Evolutionary conservation across 1,284 basidiomycete species (phyloP).

Genomic region (Golubevia pallescens): DNA sequence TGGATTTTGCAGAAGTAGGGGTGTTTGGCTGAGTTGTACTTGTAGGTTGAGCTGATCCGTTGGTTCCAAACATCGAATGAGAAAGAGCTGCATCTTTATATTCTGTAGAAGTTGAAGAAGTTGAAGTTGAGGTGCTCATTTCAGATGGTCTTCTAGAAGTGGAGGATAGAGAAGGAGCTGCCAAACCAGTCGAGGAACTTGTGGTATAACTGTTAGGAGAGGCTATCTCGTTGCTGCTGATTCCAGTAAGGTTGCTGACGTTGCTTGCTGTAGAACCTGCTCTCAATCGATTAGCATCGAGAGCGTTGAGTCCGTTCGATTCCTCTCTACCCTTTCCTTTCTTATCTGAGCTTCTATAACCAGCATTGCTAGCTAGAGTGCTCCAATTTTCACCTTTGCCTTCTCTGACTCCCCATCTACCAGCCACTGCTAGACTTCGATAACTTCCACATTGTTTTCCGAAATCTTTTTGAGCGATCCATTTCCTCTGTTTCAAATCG

Average conservation of each 20-base stretch:
- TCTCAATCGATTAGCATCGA: neutral
- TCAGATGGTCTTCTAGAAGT: neutral
- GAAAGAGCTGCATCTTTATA: neutral
- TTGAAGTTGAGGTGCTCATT: neutral
- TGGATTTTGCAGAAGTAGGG: neutral
- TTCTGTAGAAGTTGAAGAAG: neutral
- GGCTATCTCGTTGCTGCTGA: neutral
- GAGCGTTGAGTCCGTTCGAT: neutral
- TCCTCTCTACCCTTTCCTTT: neutral
- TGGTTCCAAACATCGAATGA: no score
- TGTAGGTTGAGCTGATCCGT: neutral
- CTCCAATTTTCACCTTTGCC: conserved; percentile 38
- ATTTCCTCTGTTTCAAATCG: conserved; percentile 27
- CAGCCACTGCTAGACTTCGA: conserved; percentile 35
- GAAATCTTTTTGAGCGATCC: conserved; percentile 34
- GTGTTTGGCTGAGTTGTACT: neutral
- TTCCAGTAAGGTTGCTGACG: neutral
- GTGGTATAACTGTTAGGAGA: neutral
- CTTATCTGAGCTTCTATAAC: neutral
- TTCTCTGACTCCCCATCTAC: conserved; percentile 21
- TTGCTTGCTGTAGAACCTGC: conserved; percentile 2
- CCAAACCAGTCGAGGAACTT: neutral
- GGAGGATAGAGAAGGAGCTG: neutral
- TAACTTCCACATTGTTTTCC: conserved; percentile 50
- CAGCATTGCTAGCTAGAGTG: conserved; percentile 24